Conservation (phyloP, 2,329 filamentous ascomycete genomes). For the Penicillium sp. region DNA sequence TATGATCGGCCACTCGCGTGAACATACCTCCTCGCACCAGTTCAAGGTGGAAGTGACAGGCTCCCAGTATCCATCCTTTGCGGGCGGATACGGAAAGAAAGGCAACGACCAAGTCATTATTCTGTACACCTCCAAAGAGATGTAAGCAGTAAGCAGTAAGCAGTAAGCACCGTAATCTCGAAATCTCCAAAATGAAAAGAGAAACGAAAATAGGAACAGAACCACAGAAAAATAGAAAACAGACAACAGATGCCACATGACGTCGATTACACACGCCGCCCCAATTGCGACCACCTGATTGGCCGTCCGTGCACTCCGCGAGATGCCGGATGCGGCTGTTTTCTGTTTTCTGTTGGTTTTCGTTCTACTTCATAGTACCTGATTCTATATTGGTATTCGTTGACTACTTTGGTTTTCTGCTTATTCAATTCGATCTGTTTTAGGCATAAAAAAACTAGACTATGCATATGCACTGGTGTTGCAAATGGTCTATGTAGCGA, state of each 20-base stretch:
- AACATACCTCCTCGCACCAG: slow-evolving; percentile 72
- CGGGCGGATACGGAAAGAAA: slow-evolving; percentile 46
- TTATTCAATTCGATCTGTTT: background rate
- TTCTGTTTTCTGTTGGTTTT: no score
- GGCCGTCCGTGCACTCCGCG: slow-evolving; percentile 17
- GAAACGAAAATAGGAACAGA: background rate
- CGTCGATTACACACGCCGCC: slow-evolving; percentile 18
- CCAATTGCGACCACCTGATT: slow-evolving; percentile 15
- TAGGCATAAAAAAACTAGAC: background rate
- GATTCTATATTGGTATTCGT: background rate
- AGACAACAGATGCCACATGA: slow-evolving; percentile 14
- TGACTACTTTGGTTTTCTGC: no score
- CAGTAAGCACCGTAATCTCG: background rate
- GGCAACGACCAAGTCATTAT: slow-evolving; percentile 34
- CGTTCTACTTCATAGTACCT: no score
- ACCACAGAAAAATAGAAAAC: background rate
- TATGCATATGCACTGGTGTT: background rate
- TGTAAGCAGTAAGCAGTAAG: background rate
- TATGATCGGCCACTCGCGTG: background rate
- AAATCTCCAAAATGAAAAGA: background rate
- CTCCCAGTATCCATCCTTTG: slow-evolving; percentile 62
- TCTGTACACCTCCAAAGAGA: background rate
- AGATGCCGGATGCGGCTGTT: slow-evolving; percentile 17
- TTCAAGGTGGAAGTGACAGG: slow-evolving; percentile 71
- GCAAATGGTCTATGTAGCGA: background rate